Percentiles rank a stretch among this genome's conserved stretches.
Conservation (phyloP, 805 yeast species). For the Saccharomycodes ludwigii region DNA sequence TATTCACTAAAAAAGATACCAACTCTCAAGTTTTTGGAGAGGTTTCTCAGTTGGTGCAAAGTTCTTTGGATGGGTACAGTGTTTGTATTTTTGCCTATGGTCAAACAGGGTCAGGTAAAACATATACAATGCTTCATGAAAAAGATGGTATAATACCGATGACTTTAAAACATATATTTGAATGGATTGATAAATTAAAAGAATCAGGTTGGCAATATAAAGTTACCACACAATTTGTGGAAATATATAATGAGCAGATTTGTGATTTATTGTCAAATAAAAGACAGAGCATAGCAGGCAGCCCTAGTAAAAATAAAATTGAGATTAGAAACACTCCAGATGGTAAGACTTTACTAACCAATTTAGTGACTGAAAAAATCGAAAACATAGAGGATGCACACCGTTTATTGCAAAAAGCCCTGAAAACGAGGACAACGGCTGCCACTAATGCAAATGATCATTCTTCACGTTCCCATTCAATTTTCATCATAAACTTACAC, state of each 20-base stretch:
- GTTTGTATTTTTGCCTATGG: conserved; percentile 96
- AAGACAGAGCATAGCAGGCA: conserved; percentile 8
- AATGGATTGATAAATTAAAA: conserved; percentile 34
- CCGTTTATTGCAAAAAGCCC: conserved; percentile 40
- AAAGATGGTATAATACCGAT: conserved; percentile 72
- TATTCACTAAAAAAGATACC: conserved; percentile 42
- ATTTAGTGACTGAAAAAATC: conserved; percentile 39
- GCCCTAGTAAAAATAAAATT: conserved; percentile 27
- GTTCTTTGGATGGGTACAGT: conserved; percentile 75
- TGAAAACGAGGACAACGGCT: conserved; percentile 59
- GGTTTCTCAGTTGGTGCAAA: conserved; percentile 75
- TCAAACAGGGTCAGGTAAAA: conserved; percentile 93
- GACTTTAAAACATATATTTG: conserved; percentile 60
- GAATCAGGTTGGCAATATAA: conserved; percentile 51
- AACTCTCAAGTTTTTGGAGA: conserved; percentile 70
- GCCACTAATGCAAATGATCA: conserved; percentile 69
- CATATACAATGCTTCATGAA: conserved; percentile 71
- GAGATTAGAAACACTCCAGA: conserved; percentile 63
- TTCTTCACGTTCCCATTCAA: conserved; percentile 86
- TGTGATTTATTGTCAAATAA: conserved; percentile 42
- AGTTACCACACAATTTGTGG: conserved; percentile 66
- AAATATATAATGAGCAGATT: conserved; percentile 77
- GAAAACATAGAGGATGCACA: conserved; percentile 36
- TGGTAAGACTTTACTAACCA: conserved; percentile 48
- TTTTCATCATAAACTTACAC: conserved; percentile 49